Evolutionary conservation across 106 monocot species (phyloP), one percentile per base, ranked within the genome.

Genomic region (Dactylorhiza incarnata): DNA sequence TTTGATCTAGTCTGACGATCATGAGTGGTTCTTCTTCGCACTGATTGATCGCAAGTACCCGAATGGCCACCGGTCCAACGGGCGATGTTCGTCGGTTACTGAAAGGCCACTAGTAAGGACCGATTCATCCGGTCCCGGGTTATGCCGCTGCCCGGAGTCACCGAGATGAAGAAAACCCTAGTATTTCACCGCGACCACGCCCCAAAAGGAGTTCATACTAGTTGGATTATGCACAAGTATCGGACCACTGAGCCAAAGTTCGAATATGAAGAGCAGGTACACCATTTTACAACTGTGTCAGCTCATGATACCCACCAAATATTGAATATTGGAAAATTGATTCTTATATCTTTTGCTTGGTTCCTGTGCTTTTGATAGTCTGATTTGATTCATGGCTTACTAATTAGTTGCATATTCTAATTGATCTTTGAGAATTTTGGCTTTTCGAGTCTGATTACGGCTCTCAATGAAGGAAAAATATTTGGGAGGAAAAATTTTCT

Each of bases 191-290:
- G 71, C 45, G 78, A 71, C 9, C 70, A 71, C 46, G 78, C 78
- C 19, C 78, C 78, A 2, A 71, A 71, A 23, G 71, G 78, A 12
- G 53, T 71, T 0, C 70, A 71, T 8, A 78, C 78, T 22, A 13
- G 20, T 55, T 78, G 78, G 78, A 78, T 78, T 51, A 78, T 78
- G 78, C 78, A 78, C 48, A 71, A 78, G 71, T 78, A 78, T 58
- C 25, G 78, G 44, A 68, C 78, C 46, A 78, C 78, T 7, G 78
- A 78, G 56, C 71, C 55, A 20, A 71, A 78, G 52, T 78, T 71
- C 71, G 78, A 78, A 16, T 75, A 26, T 12, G 58, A 59, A 2
- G 75, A 75, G 22, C 75, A 58, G 75, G 75, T 75, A 75, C 6
- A 17, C 69, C 29, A 26, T 66, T 66, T 66, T 1, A 13, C 26